A percentile compares a stretch with the other conserved stretches of the same genome.
Conservation (phyloP, 305 asterid genomes). For the Ilex paraguariensis region DNA sequence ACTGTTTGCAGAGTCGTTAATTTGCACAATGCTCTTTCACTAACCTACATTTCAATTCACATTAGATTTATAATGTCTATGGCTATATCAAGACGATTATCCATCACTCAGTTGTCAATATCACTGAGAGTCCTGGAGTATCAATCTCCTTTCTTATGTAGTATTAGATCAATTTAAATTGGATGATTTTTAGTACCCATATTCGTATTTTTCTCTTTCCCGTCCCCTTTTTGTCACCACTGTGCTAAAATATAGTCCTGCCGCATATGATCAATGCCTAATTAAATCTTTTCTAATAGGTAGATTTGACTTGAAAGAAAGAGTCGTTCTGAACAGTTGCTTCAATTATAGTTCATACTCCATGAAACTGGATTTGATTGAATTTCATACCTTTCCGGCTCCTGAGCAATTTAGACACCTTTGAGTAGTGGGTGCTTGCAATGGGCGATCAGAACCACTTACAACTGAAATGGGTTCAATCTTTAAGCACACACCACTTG, state of each 20-base stretch:
- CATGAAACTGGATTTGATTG: background rate
- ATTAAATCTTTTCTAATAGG: background rate
- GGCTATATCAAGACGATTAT: too few species aligned
- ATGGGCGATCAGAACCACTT: conserved; percentile 33
- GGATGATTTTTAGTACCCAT: too few species aligned
- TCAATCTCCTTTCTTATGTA: too few species aligned
- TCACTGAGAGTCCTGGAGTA: too few species aligned
- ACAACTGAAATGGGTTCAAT: conserved; percentile 46
- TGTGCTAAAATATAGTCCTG: too few species aligned
- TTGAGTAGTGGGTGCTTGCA: conserved; percentile 51
- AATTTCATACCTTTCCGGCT: conserved; percentile 68
- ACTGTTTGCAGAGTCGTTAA: background rate
- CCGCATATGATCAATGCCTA: too few species aligned
- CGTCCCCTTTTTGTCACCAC: too few species aligned
- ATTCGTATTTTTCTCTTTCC: too few species aligned
- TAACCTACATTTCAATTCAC: too few species aligned
- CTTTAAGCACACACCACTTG: conserved; percentile 69
- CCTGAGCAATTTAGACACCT: conserved; percentile 87
- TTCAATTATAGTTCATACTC: background rate
- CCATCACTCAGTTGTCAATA: too few species aligned
- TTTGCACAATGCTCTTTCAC: background rate
- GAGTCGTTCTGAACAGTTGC: background rate
- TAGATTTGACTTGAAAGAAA: background rate
- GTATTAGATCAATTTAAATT: too few species aligned
- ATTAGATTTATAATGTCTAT: too few species aligned